These are phyloP conservation scores for Candida sp. DNA, from an alignment of 1,139 yeast species.

Conservation along the genomic window DNA sequence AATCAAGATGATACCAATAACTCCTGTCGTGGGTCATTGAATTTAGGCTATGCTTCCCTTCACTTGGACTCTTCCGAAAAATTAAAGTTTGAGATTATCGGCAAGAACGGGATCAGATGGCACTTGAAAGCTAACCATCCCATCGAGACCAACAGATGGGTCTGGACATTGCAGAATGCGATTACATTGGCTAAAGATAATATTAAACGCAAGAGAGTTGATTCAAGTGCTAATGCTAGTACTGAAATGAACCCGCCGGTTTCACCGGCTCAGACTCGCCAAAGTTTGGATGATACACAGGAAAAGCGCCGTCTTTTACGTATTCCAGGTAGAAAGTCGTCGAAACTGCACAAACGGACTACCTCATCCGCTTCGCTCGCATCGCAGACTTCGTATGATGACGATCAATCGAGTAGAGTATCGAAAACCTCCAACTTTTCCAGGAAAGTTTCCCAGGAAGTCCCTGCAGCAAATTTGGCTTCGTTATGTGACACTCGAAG, in stretches of 20 bases:
- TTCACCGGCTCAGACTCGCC: slow-evolving; percentile 8
- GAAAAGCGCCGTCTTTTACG: slow-evolving; percentile 16
- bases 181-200: slow-evolving; percentile 81
- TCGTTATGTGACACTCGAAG: slow-evolving; percentile 5
- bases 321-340: slow-evolving; percentile 28
- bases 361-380: slow-evolving; percentile 30
- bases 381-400: slow-evolving; percentile 22
- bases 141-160: slow-evolving; percentile 96
- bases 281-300: slow-evolving; percentile 8
- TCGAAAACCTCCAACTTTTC: slow-evolving; percentile 1
- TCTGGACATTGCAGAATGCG: slow-evolving; percentile 92
- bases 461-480: slow-evolving; percentile 7
- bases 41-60: slow-evolving; percentile 75
- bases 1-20: slow-evolving; percentile 88
- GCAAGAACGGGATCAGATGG: slow-evolving; percentile 71
- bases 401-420: slow-evolving; percentile 2
- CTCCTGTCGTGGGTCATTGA: slow-evolving; percentile 86
- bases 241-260: slow-evolving; percentile 4
- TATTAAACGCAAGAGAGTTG: slow-evolving; percentile 29
- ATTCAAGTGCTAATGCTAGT: slow-evolving; percentile 2
- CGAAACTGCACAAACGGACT: slow-evolving; percentile 30
- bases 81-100: slow-evolving; percentile 81
- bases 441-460: slow-evolving; percentile 2
- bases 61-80: slow-evolving; percentile 92
- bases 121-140: slow-evolving; percentile 93